phyloP scores from a whole-genome alignment of 345 rosid genomes.

The Mercurialis annua region DNA sequence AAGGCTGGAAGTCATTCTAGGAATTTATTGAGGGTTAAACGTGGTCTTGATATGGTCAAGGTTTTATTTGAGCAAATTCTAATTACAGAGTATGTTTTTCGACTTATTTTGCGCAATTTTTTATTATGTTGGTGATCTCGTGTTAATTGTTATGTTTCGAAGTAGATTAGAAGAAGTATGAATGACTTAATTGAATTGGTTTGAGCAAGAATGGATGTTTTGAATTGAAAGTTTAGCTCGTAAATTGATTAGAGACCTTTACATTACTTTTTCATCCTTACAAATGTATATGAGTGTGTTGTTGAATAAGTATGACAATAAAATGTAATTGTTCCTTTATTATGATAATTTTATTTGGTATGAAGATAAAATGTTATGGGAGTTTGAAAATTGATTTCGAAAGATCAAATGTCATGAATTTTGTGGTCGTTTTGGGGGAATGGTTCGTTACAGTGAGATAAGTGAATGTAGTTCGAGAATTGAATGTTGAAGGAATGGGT shows the following conservation, averaged over 20 bases:
- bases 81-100: constrained; percentile 50
- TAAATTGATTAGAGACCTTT: background rate
- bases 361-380: background rate
- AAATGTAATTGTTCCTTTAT: background rate
- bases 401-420: background rate
- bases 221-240: background rate
- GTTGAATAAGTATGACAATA: background rate
- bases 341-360: background rate
- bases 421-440: background rate
- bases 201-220: too few relatives aligned
- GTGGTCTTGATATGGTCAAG: constrained; percentile 93
- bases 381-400: background rate
- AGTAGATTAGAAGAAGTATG: background rate
- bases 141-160: background rate
- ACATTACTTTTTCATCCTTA: background rate
- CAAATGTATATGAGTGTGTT: background rate
- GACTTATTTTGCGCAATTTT: background rate
- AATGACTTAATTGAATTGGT: too few relatives aligned
- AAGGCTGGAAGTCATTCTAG: constrained; percentile 86
- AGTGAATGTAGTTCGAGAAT: background rate
- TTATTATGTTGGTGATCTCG: background rate
- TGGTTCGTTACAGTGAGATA: background rate
- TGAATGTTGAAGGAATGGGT: background rate
- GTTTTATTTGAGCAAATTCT: constrained; percentile 78
- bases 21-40: constrained; percentile 88